Evolutionary conservation across 352 stramenopile species (phyloP).

Genomic region (Pythium dissotocum): DNA sequence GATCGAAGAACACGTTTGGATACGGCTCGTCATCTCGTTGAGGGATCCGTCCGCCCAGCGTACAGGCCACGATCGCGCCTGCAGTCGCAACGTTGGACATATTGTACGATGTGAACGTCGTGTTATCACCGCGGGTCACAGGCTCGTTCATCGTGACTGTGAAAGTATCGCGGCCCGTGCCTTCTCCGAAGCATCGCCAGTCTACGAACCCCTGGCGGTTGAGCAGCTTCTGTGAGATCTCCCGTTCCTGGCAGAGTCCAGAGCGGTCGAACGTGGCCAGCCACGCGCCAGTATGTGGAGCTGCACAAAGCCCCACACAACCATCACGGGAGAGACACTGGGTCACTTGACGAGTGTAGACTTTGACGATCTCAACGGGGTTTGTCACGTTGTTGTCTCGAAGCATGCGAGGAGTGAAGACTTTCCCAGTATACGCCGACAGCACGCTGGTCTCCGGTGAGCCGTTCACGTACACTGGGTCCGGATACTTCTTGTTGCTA

Average conservation of each 20-base stretch:
- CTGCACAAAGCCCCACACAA: slow-evolving; percentile 3
- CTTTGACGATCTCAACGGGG: background rate
- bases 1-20: slow-evolving; percentile 24
- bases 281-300: background rate
- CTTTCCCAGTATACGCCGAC: background rate
- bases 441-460: slow-evolving; percentile 8
- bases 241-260: slow-evolving; percentile 5
- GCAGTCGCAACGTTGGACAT: slow-evolving; percentile 3
- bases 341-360: background rate
- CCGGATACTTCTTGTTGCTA: slow-evolving; percentile 4
- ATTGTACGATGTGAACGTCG: slow-evolving; percentile 14
- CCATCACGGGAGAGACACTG: slow-evolving; percentile 14
- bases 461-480: slow-evolving; percentile 4
- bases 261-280: slow-evolving; percentile 20
- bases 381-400: slow-evolving; percentile 5
- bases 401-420: background rate
- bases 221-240: slow-evolving; percentile 1
- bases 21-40: slow-evolving; percentile 17
- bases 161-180: slow-evolving; percentile 10
- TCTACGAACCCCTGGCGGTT: slow-evolving; percentile 20
- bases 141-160: slow-evolving; percentile 4
- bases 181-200: slow-evolving; percentile 11
- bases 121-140: background rate
- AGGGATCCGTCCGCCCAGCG: slow-evolving; percentile 21
- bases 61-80: slow-evolving; percentile 14